Conservation (phyloP, 345 rosid genomes). For the Salix dunnii region DNA sequence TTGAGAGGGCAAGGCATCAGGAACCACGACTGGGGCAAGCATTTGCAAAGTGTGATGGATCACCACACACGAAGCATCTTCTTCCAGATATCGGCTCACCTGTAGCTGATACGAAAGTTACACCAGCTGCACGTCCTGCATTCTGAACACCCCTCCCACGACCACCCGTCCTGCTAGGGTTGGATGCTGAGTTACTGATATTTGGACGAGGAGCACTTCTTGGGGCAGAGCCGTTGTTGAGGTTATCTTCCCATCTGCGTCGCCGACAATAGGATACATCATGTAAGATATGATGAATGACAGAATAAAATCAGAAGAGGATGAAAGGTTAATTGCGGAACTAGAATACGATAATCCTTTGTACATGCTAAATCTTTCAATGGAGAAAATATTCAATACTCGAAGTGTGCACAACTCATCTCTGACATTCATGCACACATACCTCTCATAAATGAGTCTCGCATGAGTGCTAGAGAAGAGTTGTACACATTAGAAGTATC, state of each 20-base stretch:
- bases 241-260: slow-evolving; percentile 86
- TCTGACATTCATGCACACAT: too few species aligned
- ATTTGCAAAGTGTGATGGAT: slow-evolving; percentile 91
- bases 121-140: slow-evolving; percentile 31
- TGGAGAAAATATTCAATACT: too few species aligned
- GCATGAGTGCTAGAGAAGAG: too few species aligned
- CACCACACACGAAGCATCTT: slow-evolving; percentile 85
- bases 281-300: background rate
- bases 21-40: slow-evolving; percentile 71
- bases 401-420: too few species aligned
- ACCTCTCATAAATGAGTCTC: too few species aligned
- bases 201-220: slow-evolving; percentile 25
- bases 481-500: too few species aligned
- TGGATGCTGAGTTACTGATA: slow-evolving; percentile 29
- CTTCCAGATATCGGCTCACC: slow-evolving; percentile 76
- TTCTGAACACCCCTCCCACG: slow-evolving; percentile 45
- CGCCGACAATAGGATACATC: background rate
- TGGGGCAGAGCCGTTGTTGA: slow-evolving; percentile 42
- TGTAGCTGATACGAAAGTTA: slow-evolving; percentile 72
- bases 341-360: too few species aligned
- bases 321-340: too few species aligned
- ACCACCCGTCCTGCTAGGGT: slow-evolving; percentile 41
- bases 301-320: too few species aligned
- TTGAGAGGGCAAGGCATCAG: slow-evolving; percentile 8
- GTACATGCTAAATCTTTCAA: too few species aligned